phyloP scores from a whole-genome alignment of 495 filamentous ascomycete species.

The Hypoxylon crocopeplum region DNA sequence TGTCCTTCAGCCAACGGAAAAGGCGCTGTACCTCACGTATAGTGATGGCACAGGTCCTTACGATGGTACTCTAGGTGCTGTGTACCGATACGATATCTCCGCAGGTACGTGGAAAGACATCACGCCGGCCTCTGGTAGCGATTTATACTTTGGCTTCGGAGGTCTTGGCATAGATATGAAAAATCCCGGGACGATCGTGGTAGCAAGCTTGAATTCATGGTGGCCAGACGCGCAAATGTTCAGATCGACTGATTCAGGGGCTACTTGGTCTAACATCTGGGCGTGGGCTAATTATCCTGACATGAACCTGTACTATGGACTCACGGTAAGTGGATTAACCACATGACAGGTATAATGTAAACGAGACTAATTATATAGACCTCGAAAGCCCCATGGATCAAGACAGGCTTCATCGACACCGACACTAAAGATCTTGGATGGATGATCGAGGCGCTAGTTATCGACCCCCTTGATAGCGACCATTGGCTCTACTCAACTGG shows the following conservation, averaged over 20 bases:
- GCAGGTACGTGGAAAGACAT: slow-evolving; percentile 61
- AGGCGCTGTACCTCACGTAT: slow-evolving; percentile 64
- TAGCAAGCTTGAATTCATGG: slow-evolving; percentile 64
- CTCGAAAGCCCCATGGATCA: slow-evolving; percentile 57
- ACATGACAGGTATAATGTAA: slow-evolving; percentile 16
- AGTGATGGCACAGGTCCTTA: slow-evolving; percentile 62
- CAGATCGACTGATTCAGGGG: slow-evolving; percentile 59
- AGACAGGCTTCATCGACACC: slow-evolving; percentile 51
- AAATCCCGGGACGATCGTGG: slow-evolving; percentile 62
- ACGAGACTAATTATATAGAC: slow-evolving; percentile 34
- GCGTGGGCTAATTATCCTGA: slow-evolving; percentile 57
- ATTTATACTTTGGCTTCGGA: slow-evolving; percentile 60
- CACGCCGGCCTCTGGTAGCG: slow-evolving; percentile 52
- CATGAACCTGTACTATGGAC: slow-evolving; percentile 52
- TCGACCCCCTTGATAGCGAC: slow-evolving; percentile 65
- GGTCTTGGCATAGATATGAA: slow-evolving; percentile 62
- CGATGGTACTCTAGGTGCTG: slow-evolving; percentile 57
- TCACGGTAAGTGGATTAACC: slow-evolving; percentile 47
- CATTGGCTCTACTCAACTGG: slow-evolving; percentile 67
- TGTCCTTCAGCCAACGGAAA: slow-evolving; percentile 59
- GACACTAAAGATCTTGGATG: slow-evolving; percentile 63
- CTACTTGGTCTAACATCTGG: slow-evolving; percentile 61
- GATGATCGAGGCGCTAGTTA: slow-evolving; percentile 69
- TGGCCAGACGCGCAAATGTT: slow-evolving; percentile 65
- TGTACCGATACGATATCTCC: slow-evolving; percentile 60